Evolutionary conservation across 768 basidiomycete genomes (phyloP), one percentile per base, ranked within the genome.

Genomic region (Hypsizygus marmoreus): DNA sequence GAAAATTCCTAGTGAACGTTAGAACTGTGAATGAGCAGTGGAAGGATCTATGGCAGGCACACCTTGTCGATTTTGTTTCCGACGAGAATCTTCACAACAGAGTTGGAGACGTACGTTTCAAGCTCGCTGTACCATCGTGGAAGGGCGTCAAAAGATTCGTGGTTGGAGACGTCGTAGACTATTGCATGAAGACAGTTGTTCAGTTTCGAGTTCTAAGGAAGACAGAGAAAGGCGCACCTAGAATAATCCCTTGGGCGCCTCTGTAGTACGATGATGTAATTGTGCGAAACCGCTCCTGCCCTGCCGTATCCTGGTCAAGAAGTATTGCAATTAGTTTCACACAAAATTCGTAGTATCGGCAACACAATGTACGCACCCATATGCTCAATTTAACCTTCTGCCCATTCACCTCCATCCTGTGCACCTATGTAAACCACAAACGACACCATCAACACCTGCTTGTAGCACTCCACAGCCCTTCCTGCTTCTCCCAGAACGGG

Each of bases 191-290:
- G 6, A 19, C 13, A 9, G 37, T 34, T 22, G 35, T 30, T 32
- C 26, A 26, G 40, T 10, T 19, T 17, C 11, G 24, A 13, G 4
- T 36, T 6, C n/a, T n/a, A 9, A 38, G n/a, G 6, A 14, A 12
- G 17, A 17, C 30, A 11, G 22, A 14, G 24, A 6, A 14, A 33
- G 17, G 54, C 69, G 4, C 43, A 84, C 86, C 86, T 36, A 91
- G 75, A 57, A 91, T 87, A 40, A 91, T 79, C 6, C 89, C 88
- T 55, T 91, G 88, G 33, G 88, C 88, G 2, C 88, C 89, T 22
- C 97, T 80, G 61, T 98, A 99, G 59, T 98, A 99, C 7, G 89
- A 91, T 2, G 88, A 88, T 4, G 97, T 98, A 55, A 99, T 87
- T 3, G 95, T 97, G 35, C 93, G 78, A 62, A 97, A 99, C 4